Evolutionary conservation across 257 asterid genomes (phyloP).

Genomic region (Fraxinus pennsylvanica): DNA sequence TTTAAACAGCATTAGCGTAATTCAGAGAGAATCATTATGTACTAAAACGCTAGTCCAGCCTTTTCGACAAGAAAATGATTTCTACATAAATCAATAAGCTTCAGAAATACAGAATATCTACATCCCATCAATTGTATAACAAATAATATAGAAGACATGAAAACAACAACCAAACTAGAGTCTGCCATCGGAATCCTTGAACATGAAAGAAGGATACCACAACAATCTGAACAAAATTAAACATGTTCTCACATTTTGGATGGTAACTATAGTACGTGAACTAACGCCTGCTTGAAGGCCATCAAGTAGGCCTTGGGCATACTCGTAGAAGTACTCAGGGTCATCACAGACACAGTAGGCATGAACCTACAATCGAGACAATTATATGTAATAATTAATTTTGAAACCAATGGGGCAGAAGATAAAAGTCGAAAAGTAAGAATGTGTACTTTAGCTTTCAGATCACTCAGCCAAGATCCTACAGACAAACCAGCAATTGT

Average conservation of each 20-base stretch:
- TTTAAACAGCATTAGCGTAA: too few species aligned
- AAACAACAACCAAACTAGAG: not conserved
- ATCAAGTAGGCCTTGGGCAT: constrained; percentile 72
- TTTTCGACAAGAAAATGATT: not conserved
- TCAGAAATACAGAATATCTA: not conserved
- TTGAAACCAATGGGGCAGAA: not conserved
- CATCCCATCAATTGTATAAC: not conserved
- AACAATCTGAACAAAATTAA: constrained; percentile 8
- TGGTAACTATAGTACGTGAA: constrained; percentile 73
- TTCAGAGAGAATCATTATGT: too few species aligned
- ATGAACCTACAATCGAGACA: constrained; percentile 50
- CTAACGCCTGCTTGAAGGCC: constrained; percentile 77
- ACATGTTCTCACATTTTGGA: constrained; percentile 62
- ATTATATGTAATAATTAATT: constrained; percentile 9
- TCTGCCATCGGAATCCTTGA: not conserved
- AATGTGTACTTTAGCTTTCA: constrained; percentile 65
- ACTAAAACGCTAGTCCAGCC: too few species aligned
- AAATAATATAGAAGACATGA: not conserved
- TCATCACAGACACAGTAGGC: constrained; percentile 91
- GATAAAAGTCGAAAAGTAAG: constrained; percentile 14
- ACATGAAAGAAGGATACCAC: constrained; percentile 1
- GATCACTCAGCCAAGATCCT: constrained; percentile 70
- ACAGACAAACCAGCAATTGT: constrained; percentile 88
- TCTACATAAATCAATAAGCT: not conserved
- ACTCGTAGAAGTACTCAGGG: constrained; percentile 84